phyloP scores from a whole-genome alignment of 495 filamentous ascomycete species.

The Clohesyomyces aquaticus region DNA sequence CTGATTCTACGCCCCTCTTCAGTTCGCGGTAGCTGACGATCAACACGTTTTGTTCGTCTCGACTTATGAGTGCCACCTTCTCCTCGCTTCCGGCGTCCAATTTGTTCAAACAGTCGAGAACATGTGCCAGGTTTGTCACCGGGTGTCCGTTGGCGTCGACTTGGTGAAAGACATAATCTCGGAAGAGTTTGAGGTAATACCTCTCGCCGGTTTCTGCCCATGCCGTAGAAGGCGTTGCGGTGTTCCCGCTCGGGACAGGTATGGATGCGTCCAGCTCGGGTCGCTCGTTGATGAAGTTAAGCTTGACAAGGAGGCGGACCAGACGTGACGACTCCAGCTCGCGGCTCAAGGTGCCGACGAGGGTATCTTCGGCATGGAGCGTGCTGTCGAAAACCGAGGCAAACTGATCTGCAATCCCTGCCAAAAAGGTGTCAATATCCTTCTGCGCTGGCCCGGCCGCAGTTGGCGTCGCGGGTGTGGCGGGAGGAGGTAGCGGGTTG shows the following conservation, averaged over 20 bases:
- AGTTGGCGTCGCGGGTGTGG: conserved; percentile 42
- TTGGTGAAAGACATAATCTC: conserved; percentile 96
- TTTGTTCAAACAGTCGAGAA: conserved; percentile 82
- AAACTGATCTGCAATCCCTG: conserved; percentile 73
- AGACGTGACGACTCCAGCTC: conserved; percentile 93
- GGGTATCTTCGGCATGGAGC: conserved; percentile 75
- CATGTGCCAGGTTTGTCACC: conserved; percentile 80
- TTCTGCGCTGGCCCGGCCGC: conserved; percentile 52
- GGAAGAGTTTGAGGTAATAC: conserved; percentile 90
- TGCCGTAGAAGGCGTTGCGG: conserved; percentile 19
- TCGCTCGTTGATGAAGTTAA: conserved; percentile 83
- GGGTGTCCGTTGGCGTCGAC: conserved; percentile 82
- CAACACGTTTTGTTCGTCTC: conserved; percentile 85
- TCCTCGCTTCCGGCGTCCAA: conserved; percentile 90
- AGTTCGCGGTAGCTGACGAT: conserved; percentile 86
- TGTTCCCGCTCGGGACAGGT: conserved; percentile 19
- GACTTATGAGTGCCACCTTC: conserved; percentile 78
- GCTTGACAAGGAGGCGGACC: conserved; percentile 78
- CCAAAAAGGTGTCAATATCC: conserved; percentile 75
- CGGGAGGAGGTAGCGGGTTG: conserved; percentile 43
- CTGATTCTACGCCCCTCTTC: conserved; percentile 73
- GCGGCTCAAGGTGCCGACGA: conserved; percentile 66
- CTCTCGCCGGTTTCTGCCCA: conserved; percentile 91
- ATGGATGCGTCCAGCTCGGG: conserved; percentile 76
- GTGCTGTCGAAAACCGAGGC: conserved; percentile 70